Base-by-base conservation (phyloP, 2,329 filamentous ascomycete species). In the Xylaria sp. region DNA sequence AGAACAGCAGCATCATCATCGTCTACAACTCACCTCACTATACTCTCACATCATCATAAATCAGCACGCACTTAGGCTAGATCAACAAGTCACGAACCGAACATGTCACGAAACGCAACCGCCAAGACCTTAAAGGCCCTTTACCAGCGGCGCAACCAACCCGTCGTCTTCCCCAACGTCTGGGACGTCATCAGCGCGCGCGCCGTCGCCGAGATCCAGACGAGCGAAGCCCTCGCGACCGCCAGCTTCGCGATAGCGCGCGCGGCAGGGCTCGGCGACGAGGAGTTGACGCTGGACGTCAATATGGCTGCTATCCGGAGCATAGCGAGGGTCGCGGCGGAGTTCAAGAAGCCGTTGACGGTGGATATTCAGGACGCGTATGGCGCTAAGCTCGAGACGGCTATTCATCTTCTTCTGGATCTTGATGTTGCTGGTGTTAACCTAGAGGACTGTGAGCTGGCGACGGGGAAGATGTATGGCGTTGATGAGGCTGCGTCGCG, bases 281-380 rank as follows among this genome's bases (percentile, higher is more conserved):
- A 78, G n/a, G 71, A 79, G 7, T 78, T 89, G 8, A 81, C 80
- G 0, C 78, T 85, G 13, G 75, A 82, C 0, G 76, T 79, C 23
- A 85, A 87, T 69, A 72, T 88, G n/a, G 71, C 76, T 18, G 81
- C 81, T 15, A 77, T 83, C 9, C 70, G 74, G 8, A 76, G 74
- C 20, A 82, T 88, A 68, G 81, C 81, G 0, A 74, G 74, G 28
- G 78, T 84, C 10, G 74, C 76, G 20, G 59, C 51, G 13, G 63
- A 70, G 39, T 50, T 66, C 44, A 63, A 70, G 34, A 80, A 82
- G 9, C 83, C 84, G 0, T 73, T 88, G 5, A 85, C 83, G 0
- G 85, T 84, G 18, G 86, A 88, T 72, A 75, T 88, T 23, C 85
- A 88, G 76, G 85, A 88, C 70, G 86, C 85, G 0, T 88, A 86